phyloP scores from a whole-genome alignment of 2,329 filamentous ascomycete species.

The Sporothrix brunneoviolacea region DNA sequence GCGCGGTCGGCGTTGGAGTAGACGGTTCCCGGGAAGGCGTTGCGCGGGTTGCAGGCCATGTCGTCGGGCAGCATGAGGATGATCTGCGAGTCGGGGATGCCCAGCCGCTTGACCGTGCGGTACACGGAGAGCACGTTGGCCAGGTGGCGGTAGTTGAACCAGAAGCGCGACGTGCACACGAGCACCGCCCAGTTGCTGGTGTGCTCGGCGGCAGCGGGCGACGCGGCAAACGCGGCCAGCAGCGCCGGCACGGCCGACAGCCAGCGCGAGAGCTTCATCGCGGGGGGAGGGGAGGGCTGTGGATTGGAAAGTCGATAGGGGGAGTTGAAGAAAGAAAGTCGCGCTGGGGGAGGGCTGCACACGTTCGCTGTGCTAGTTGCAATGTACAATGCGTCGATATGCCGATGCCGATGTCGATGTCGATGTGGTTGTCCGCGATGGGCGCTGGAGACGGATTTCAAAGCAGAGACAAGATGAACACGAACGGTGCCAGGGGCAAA shows the following conservation, averaged over 20 bases:
- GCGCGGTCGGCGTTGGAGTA: conserved; percentile 97
- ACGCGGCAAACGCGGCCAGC: conserved; percentile 42
- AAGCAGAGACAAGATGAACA: no score
- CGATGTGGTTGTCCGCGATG: no score
- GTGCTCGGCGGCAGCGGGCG: conserved; percentile 58
- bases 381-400: no score
- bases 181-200: conserved; percentile 99
- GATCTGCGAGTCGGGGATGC: conserved; percentile 97
- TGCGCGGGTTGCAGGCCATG: conserved; percentile 98
- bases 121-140: conserved; percentile 97
- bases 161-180: conserved; percentile 97
- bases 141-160: conserved; percentile 99
- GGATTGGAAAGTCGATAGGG: not conserved
- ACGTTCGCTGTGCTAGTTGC: not conserved
- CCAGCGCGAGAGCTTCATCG: conserved; percentile 46
- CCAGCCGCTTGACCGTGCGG: conserved; percentile 93
- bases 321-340: not conserved
- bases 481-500: no score
- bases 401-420: no score
- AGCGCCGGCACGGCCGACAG: conserved; percentile 35
- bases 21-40: conserved; percentile 93
- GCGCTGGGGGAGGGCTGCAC: not conserved
- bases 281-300: not conserved
- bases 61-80: conserved; percentile 99
- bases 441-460: no score